phyloP scores from a whole-genome alignment of 495 filamentous ascomycete species.

The Daldinia decipiens region DNA sequence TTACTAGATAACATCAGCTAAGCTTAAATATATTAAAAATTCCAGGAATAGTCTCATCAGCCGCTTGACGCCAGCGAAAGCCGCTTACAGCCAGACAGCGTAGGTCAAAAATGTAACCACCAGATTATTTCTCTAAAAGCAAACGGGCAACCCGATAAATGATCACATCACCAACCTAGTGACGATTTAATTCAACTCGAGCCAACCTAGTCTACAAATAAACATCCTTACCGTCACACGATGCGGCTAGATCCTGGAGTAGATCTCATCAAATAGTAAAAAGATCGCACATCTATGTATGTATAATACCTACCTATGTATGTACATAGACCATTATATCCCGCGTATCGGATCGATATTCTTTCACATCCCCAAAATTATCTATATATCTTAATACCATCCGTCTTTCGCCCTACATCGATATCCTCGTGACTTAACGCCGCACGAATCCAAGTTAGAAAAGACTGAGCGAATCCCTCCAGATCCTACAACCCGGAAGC shows the following conservation, averaged over 20 bases:
- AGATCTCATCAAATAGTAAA: slow-evolving; percentile 21
- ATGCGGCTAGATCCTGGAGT: slow-evolving; percentile 20
- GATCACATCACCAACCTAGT: neutral
- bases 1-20: neutral
- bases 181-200: slow-evolving; percentile 2
- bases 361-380: neutral
- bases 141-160: neutral
- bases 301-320: too few relatives aligned
- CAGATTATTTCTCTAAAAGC: neutral
- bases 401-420: neutral
- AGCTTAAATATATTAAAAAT: neutral
- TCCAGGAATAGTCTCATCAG: neutral
- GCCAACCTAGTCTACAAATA: neutral
- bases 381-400: neutral
- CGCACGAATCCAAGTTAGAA: slow-evolving; percentile 3
- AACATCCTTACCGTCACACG: slow-evolving; percentile 16
- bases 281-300: neutral
- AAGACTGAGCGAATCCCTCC: slow-evolving; percentile 6
- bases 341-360: neutral
- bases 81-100: neutral
- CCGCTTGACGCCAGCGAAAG: neutral
- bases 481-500: slow-evolving; percentile 25
- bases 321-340: neutral
- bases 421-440: neutral
- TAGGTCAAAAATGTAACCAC: neutral